Evolutionary conservation across 176 grass and related monocot species (phyloP).

Genomic region (Paspalum vaginatum): DNA sequence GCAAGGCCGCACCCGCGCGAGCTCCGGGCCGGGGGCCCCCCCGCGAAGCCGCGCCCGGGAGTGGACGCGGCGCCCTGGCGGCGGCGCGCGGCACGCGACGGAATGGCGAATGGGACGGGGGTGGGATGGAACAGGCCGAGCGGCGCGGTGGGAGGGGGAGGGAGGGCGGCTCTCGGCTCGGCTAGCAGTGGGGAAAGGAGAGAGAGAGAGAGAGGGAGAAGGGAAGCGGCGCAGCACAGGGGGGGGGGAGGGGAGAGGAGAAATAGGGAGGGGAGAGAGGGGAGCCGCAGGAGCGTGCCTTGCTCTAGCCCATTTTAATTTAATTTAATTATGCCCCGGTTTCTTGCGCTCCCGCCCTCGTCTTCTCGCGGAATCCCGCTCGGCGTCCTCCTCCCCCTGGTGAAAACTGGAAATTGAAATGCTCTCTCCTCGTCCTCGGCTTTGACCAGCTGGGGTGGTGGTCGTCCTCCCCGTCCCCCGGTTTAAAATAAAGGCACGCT

Average conservation of each 20-base stretch:
- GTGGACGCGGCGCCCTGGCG: no score
- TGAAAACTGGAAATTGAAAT: no score
- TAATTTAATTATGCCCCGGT: neutral
- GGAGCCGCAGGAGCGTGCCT: neutral
- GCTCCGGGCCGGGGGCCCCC: neutral
- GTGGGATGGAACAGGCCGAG: conserved; percentile 55
- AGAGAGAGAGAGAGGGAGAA: neutral
- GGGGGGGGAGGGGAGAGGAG: neutral
- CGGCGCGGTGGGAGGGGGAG: neutral
- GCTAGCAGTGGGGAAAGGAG: conserved; percentile 36
- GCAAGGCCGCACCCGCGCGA: neutral
- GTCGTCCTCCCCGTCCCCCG: no score
- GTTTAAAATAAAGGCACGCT: conserved; percentile 37
- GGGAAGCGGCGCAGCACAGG: neutral
- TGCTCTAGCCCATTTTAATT: neutral
- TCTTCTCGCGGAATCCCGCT: neutral
- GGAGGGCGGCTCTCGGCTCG: no score
- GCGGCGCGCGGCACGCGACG: conserved; percentile 29
- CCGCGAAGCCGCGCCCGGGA: neutral
- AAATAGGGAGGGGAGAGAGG: conserved; percentile 28
- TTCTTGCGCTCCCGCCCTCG: conserved; percentile 15
- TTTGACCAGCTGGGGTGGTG: no score
- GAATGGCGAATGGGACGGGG: conserved; percentile 42
- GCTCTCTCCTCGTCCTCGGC: no score
- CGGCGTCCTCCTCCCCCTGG: no score